Conservation (phyloP, 208 protist species). For the Trypanosomatidae sp. region DNA sequence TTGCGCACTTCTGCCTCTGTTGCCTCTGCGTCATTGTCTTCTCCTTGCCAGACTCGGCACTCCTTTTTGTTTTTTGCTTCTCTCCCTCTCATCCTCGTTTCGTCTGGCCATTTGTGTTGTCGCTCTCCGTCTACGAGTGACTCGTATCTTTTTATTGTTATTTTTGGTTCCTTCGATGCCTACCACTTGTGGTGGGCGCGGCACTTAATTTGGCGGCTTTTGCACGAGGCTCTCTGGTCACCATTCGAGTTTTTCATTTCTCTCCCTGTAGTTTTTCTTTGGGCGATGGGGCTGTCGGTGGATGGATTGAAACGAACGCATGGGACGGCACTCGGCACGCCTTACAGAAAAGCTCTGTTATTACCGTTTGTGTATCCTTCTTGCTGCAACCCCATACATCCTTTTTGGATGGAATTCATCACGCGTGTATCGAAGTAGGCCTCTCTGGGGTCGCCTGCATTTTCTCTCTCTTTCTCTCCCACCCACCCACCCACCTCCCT, state of each 20-base stretch:
- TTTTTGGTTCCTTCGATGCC: background rate
- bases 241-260: background rate
- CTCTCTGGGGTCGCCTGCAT: background rate
- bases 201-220: background rate
- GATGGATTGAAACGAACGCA: background rate
- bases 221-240: background rate
- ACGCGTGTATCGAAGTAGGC: background rate
- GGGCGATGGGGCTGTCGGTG: background rate
- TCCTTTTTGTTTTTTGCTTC: background rate
- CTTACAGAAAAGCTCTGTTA: background rate
- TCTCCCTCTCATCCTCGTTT: background rate
- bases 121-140: background rate
- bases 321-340: background rate
- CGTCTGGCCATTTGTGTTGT: background rate
- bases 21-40: conserved; percentile 14
- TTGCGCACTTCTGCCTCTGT: conserved; percentile 1
- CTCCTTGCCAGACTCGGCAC: background rate
- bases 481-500: background rate
- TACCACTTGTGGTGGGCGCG: background rate
- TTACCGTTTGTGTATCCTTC: background rate
- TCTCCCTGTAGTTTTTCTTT: background rate
- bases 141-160: background rate
- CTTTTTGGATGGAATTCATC: background rate
- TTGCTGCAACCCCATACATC: background rate
- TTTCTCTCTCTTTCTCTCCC: background rate